Percentiles rank a stretch among this genome's conserved stretches.
Evolutionary conservation across 352 stramenopile genomes (phyloP).

Genomic region (Phytophthora hybrid): DNA sequence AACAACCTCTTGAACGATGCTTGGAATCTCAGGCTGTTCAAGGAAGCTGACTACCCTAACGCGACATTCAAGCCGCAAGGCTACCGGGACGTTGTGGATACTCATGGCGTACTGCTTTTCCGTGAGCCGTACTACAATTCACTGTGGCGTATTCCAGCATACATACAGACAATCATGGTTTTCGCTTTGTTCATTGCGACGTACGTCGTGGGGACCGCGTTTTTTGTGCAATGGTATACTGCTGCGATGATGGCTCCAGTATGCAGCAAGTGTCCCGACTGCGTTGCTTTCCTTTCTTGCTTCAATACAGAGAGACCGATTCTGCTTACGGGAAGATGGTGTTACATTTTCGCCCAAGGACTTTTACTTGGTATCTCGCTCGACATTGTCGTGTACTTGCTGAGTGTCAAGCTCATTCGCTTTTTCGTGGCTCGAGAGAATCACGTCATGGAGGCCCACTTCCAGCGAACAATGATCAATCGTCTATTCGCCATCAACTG

Average conservation of each 20-base stretch:
- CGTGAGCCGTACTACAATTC: constrained; percentile 88
- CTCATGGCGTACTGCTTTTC: constrained; percentile 74
- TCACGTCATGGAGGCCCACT: constrained; percentile 81
- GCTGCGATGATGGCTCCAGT: constrained; percentile 87
- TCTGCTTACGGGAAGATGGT: constrained; percentile 80
- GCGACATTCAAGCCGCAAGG: constrained; percentile 78
- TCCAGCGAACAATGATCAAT: constrained; percentile 88
- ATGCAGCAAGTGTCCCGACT: constrained; percentile 78
- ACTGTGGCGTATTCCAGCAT: constrained; percentile 77
- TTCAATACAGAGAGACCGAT: constrained; percentile 81
- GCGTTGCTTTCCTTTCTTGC: constrained; percentile 80
- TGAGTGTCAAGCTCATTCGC: constrained; percentile 85
- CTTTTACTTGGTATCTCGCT: constrained; percentile 85
- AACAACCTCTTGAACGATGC: constrained; percentile 85
- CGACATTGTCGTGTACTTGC: constrained; percentile 85
- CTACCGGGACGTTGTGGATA: constrained; percentile 81
- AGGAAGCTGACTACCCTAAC: constrained; percentile 89
- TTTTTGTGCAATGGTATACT: constrained; percentile 91
- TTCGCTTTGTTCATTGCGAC: constrained; percentile 83
- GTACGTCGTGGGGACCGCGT: constrained; percentile 82
- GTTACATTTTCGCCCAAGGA: constrained; percentile 87
- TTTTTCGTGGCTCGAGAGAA: constrained; percentile 89
- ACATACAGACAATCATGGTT: constrained; percentile 84
- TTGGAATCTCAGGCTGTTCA: constrained; percentile 88
- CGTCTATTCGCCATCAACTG: constrained; percentile 90